Evolutionary conservation across 768 basidiomycete species (phyloP), one percentile per base, ranked within the genome.

Genomic region (Termitomyces sp.): DNA sequence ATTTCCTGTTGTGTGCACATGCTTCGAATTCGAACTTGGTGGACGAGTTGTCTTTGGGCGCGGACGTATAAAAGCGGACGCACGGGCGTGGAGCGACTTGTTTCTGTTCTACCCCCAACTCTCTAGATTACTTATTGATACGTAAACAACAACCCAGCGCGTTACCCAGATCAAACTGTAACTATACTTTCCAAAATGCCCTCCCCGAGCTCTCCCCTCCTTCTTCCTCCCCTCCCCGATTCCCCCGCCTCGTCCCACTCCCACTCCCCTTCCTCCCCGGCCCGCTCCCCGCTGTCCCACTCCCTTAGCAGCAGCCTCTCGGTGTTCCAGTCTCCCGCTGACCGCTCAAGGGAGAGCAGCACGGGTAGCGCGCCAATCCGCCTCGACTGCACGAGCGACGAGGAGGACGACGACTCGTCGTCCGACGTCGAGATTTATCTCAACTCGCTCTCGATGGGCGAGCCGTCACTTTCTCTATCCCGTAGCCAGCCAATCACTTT

Each of bases 381-480:
- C 23, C 54, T 61, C 49, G 60, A 61, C 42, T 55, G 49, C 9
- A 56, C 54, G 1, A 43, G 49, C 12, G 57, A 62, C 44, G 61
- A 66, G 41, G 60, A 63, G 4, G 55, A 62, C 12, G 62, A 64
- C 31, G 57, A 62, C 23, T 58, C 60, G 19, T 64, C 63, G 37
- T 61, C 60, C 16, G 65, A 66, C 25, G 67, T 75, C 38, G 74
- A 75, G 59, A 74, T 75, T 17, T 74, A 73, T 53, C 65, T 75
- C 43, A 66, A 68, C 49, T 65, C 66, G 45, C 68, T 71, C 43
- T 68, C 67, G 23, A 61, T 73, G 58, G 66, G 71, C 56, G 66
- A 71, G 56, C 71, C 70, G 9, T 54, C 34, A 25, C 25, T 44
- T 6, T 14, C 37, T 43, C 31, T 42, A 9, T 47, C 46, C 5